Percentiles rank a stretch among this genome's conserved stretches.
Conservation (phyloP, 495 filamentous ascomycete species). For the Rostrohypoxylon terebratum region DNA sequence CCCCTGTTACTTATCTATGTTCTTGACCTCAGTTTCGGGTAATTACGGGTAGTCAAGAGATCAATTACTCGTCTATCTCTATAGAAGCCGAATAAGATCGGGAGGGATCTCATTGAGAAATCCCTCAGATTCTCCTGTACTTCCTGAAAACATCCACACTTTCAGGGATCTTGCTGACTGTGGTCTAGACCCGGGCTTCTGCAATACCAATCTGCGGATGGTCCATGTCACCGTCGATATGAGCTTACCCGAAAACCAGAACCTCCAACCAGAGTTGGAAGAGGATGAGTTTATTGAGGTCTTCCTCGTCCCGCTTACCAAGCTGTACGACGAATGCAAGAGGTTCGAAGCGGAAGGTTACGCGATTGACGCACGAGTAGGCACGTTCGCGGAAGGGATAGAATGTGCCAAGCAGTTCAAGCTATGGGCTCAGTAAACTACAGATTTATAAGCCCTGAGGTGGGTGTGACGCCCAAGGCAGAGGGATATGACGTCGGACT, state of each 20-base stretch:
- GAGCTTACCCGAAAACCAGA: conserved; percentile 72
- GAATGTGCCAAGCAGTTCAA: conserved; percentile 73
- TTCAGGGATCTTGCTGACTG: conserved; percentile 4
- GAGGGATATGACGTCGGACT: not conserved
- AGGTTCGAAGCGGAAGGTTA: conserved; percentile 78
- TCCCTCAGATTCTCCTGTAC: not conserved
- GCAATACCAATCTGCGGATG: conserved; percentile 88
- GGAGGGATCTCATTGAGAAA: not conserved
- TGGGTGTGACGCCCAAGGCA: not conserved
- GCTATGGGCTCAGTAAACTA: conserved; percentile 43
- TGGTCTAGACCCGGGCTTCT: conserved; percentile 74
- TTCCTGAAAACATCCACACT: not conserved
- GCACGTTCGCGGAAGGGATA: conserved; percentile 86
- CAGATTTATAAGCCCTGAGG: not conserved
- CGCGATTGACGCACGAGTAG: conserved; percentile 87
- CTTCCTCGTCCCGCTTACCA: conserved; percentile 75
- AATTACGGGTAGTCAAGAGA: not conserved
- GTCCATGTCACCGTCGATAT: conserved; percentile 85
- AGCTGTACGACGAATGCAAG: conserved; percentile 75
- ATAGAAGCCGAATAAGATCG: too few species aligned
- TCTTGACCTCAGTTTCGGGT: not conserved
- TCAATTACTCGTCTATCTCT: not conserved
- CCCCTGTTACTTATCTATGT: not conserved
- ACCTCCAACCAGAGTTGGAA: conserved; percentile 78
- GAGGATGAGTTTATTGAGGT: conserved; percentile 93